A percentile compares a stretch with the other conserved stretches of the same genome.
phyloP scores from a whole-genome alignment of 169 alveolate species.

The Neospora caninum region DNA sequence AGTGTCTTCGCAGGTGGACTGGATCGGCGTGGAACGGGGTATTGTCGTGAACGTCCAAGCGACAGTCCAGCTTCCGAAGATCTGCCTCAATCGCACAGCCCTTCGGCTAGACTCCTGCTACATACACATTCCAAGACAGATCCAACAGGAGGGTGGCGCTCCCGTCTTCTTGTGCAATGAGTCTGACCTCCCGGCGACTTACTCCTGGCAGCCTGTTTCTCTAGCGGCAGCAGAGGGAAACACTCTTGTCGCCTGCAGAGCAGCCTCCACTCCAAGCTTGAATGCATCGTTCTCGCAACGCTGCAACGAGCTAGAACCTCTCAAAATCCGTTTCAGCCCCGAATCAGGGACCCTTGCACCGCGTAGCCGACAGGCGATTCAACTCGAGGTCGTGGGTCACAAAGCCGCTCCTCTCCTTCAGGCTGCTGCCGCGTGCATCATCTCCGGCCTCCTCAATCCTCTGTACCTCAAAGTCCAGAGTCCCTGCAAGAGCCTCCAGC shows the following conservation, averaged over 20 bases:
- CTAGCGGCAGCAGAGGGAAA: slow-evolving; percentile 8
- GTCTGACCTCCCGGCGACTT: slow-evolving; percentile 17
- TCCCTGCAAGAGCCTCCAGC: slow-evolving; percentile 13
- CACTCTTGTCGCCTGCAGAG: not conserved
- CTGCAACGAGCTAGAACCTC: not conserved
- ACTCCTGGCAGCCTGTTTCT: not conserved
- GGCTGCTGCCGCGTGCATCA: slow-evolving; percentile 19
- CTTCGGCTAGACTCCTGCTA: not conserved
- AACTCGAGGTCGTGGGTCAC: not conserved
- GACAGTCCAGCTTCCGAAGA: slow-evolving; percentile 10
- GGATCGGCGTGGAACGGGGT: slow-evolving; percentile 25
- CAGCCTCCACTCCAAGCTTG: not conserved
- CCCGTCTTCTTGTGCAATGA: not conserved
- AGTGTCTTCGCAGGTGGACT: slow-evolving; percentile 28
- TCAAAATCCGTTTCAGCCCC: not conserved
- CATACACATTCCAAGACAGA: not conserved
- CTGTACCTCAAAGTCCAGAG: not conserved
- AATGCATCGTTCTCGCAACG: no score
- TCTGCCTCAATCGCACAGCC: slow-evolving; percentile 1
- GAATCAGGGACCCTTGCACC: not conserved
- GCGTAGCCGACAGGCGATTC: not conserved
- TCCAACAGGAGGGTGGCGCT: not conserved
- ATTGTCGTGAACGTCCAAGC: not conserved
- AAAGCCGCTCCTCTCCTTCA: not conserved
- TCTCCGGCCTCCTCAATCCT: slow-evolving; percentile 23